Evolutionary conservation across 2,329 filamentous ascomycete species (phyloP), one percentile per base, ranked within the genome.

Genomic region (Hirsutella rhossiliensis): DNA sequence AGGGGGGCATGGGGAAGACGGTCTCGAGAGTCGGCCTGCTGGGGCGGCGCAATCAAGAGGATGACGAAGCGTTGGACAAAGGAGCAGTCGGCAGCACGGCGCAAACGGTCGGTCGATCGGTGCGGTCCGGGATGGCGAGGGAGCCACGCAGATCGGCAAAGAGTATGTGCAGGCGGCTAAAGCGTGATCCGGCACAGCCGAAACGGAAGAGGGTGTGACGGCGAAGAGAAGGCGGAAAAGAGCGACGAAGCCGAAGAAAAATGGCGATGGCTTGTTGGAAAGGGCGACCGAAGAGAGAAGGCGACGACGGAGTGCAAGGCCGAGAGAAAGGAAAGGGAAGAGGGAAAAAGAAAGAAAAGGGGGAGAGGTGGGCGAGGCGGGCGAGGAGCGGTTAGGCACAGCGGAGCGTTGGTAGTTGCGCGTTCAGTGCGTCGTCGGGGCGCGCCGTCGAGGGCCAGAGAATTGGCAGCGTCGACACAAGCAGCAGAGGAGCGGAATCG

Each of bases 1-100:
- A 86, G 51, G 75, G 72, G 70, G 79, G 82, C 82, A 87, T 87
- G 75, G 68, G 67, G 67, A 68, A 64, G 41, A 45, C 19, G 11
- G 43, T 45, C 18, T 19, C 20, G 18, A 20, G 17, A 5, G 30
- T 30, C 18, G 23, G 17, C 34, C 20, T 23, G 23, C 28, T 23
- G 32, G 29, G 41, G 27, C n/a, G 36, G 40, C 15, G 23, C n/a
- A 27, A 40, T 27, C 30, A n/a, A 27, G 31, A 37, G n/a, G 18
- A 27, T 38, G 39, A 11, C 13, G 37, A 12, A n/a, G 18, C n/a
- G 20, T n/a, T 11, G 38, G 12, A 19, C 17, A 29, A 37, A 3
- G 23, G 19, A 19, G 38, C 15, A 20, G 23, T 15, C 12, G 32
- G 32, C 27, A 20, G 32, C 17, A 31, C 37, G 28, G 38, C 44